A percentile compares a stretch with the other conserved stretches of the same genome.
These are phyloP conservation scores for Cruciata laevipes DNA, from an alignment of 257 asterid species.

Conservation along the genomic window DNA sequence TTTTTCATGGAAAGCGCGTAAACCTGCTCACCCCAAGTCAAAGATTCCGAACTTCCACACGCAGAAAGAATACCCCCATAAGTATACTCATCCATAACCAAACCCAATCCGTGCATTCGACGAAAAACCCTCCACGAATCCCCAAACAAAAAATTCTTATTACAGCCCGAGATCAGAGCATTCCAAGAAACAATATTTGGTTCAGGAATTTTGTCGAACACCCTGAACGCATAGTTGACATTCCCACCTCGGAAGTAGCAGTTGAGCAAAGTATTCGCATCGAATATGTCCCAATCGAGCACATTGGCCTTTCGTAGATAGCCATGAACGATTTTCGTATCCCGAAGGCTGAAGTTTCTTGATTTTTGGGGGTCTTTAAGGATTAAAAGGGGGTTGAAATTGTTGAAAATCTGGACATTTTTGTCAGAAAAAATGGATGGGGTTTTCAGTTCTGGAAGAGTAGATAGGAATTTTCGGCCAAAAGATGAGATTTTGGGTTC, in stretches of 20 bases:
- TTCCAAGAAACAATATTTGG: neutral
- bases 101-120: neutral
- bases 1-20: neutral
- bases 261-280: neutral
- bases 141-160: neutral
- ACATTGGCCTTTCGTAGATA: neutral
- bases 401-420: neutral
- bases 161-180: neutral
- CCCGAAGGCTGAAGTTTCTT: neutral
- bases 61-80: neutral
- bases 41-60: neutral
- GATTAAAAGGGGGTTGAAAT: neutral
- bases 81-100: neutral
- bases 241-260: neutral
- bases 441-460: neutral
- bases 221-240: neutral
- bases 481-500: slow-evolving; percentile 13
- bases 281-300: neutral
- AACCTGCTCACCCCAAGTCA: neutral
- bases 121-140: neutral
- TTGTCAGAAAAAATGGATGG: neutral
- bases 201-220: neutral
- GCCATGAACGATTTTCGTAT: neutral
- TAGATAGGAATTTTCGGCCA: neutral
- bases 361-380: neutral